Evolutionary conservation across 148 eudicot genomes (phyloP).

Genomic region (Hydrangea macrophylla): DNA sequence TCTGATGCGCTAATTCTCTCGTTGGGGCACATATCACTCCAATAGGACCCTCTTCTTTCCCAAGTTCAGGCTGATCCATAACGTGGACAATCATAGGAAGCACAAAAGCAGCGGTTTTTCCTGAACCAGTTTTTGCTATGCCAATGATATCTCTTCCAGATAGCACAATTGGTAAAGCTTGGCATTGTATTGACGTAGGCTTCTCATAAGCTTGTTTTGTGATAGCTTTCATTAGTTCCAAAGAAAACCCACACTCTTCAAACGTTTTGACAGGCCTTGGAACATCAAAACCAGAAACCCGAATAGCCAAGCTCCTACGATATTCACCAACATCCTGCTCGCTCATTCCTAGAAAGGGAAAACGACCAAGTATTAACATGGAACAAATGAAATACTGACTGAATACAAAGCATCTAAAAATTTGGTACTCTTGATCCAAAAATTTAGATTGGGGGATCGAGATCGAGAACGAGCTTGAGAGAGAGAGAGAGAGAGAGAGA

Average conservation of each 20-base stretch:
- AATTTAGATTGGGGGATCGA: too few relatives aligned
- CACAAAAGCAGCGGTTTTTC: conserved; percentile 96
- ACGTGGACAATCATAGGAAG: conserved; percentile 98
- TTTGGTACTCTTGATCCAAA: too few relatives aligned
- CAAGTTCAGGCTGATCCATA: conserved; percentile 96
- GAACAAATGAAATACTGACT: background rate
- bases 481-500: too few relatives aligned
- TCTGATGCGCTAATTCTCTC: conserved; percentile 96
- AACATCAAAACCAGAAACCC: conserved; percentile 92
- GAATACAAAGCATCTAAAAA: background rate
- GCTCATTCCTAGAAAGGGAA: conserved; percentile 62
- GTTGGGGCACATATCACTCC: conserved; percentile 99
- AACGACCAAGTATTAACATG: background rate
- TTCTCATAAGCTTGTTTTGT: conserved; percentile 89
- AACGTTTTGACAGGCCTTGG: conserved; percentile 89
- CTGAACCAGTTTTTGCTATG: conserved; percentile 98
- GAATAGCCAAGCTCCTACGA: conserved; percentile 69
- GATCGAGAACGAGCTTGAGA: too few relatives aligned
- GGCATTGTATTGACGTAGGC: conserved; percentile 95
- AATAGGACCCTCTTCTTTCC: conserved; percentile 92
- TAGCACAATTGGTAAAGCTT: conserved; percentile 84
- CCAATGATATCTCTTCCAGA: conserved; percentile 94
- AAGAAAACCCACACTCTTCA: conserved; percentile 83
- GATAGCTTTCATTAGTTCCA: conserved; percentile 66
- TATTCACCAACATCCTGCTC: conserved; percentile 86